phyloP scores from a whole-genome alignment of 2,329 filamentous ascomycete genomes.

The Aspergillus pseudoviridinutans region DNA sequence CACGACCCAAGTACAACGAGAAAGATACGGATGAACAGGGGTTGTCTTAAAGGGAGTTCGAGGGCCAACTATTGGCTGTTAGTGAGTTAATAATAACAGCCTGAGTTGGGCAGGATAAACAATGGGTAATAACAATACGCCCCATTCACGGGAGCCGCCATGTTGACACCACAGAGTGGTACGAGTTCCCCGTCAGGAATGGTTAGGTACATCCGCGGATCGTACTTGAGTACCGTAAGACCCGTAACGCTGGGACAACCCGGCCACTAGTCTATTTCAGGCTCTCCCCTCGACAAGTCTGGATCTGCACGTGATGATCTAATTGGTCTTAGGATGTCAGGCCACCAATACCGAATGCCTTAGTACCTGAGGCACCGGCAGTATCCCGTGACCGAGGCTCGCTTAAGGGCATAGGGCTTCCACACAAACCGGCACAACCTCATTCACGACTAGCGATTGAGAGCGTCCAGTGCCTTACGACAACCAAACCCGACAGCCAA shows the following conservation, averaged over 20 bases:
- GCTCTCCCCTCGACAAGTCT: neutral
- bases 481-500: slow-evolving; percentile 40
- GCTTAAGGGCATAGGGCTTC: slow-evolving; percentile 40
- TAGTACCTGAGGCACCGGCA: slow-evolving; percentile 8
- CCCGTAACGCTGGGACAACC: slow-evolving; percentile 14
- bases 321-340: slow-evolving; percentile 8
- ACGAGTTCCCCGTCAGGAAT: neutral
- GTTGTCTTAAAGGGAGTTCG: slow-evolving; percentile 10
- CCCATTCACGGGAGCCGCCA: neutral
- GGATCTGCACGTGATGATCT: slow-evolving; percentile 9
- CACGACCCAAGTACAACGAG: slow-evolving; percentile 14
- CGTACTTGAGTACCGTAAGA: slow-evolving; percentile 16
- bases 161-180: neutral
- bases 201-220: neutral
- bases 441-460: slow-evolving; percentile 25
- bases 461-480: slow-evolving; percentile 34
- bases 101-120: neutral
- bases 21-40: slow-evolving; percentile 20
- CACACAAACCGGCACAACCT: slow-evolving; percentile 34
- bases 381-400: slow-evolving; percentile 29
- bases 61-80: slow-evolving; percentile 19
- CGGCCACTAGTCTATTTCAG: slow-evolving; percentile 18
- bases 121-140: neutral
- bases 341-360: slow-evolving; percentile 5
- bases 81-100: neutral